Evolutionary conservation across 2,329 filamentous ascomycete genomes (phyloP), one percentile per base, ranked within the genome.

Genomic region (Pseudogymnoascus sp.): DNA sequence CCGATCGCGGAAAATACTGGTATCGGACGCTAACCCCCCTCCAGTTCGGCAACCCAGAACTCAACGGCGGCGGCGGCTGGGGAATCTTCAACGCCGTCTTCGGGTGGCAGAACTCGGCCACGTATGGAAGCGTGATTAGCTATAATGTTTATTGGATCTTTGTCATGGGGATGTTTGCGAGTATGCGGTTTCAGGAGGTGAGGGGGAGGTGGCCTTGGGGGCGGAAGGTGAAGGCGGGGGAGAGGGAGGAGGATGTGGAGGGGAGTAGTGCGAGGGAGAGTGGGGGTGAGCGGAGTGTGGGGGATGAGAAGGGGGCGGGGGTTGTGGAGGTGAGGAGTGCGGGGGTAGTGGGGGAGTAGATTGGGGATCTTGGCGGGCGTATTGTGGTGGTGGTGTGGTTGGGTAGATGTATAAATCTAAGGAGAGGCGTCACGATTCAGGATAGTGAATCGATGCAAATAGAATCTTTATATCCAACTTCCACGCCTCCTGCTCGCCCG

Each of bases 121-220:
- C 91, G 1, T 92, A 93, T 69, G 91, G 91, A 60, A 92, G 90
- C 1, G 88, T 96, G 66, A 85, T 96, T 66, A 86, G 89, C 1
- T 96, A 96, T 77, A 95, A 94, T 72, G 63, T 93, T 14, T 96
- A 96, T 78, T 96, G 91, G 92, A 75, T 94, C 60, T 79, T 78
- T 7, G 80, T 91, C 67, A 91, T 92, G 63, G 65, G 79, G 14
- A 81, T 80, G 4, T 90, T 93, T 71, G 65, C 84, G 12, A 67
- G 77, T 35, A 81, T 93, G 79, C 80, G 87, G 43, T 90, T 84
- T 76, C 82, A 82, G 66, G 90, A 94, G 76, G 76, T 74, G 63
- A 78, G 77, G 12, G 41, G 41, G 2, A 79, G 29, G 10, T 59
- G 52, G 41, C 41, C 41, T 2, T 45, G 41, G 41, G 21, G 21